Evolutionary conservation across 2,329 filamentous ascomycete species (phyloP).

Genomic region (Helicocarpus griseus): DNA sequence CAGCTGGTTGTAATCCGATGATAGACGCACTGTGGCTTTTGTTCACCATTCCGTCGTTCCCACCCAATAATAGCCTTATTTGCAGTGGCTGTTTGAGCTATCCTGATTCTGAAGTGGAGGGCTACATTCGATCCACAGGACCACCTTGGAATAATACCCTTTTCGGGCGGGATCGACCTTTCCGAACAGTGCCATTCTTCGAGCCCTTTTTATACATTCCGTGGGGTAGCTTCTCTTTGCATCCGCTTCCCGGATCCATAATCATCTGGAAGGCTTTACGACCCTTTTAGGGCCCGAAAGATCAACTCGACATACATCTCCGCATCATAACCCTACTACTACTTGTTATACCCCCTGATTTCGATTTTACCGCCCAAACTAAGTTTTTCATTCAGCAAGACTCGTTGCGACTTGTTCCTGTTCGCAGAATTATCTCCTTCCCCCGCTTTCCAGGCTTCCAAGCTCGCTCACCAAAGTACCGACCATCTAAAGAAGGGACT

Average conservation of each 20-base stretch:
- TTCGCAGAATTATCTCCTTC: neutral
- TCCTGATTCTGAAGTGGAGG: slow-evolving; percentile 7
- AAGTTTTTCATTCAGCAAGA: neutral
- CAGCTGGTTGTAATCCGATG: slow-evolving; percentile 11
- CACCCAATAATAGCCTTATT: slow-evolving; percentile 13
- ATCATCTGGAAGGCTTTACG: neutral
- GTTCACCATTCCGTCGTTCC: slow-evolving; percentile 10
- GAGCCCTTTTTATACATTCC: neutral
- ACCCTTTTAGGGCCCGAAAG: neutral
- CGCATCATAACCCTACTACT: neutral
- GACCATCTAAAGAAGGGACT: too few species aligned
- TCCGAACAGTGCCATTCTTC: neutral
- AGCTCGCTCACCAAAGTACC: too few species aligned
- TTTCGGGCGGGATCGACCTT: neutral
- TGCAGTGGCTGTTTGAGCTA: slow-evolving; percentile 9
- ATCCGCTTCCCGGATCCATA: too few species aligned
- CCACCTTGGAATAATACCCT: neutral
- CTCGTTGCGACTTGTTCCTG: neutral
- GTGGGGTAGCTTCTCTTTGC: neutral
- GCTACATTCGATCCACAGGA: neutral
- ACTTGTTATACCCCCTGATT: neutral
- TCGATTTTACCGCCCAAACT: neutral
- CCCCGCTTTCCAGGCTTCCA: too few species aligned
- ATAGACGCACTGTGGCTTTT: slow-evolving; percentile 14
- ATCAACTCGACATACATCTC: neutral